Base-by-base conservation (phyloP, 345 rosid species). In the Raphanus sativus region DNA sequence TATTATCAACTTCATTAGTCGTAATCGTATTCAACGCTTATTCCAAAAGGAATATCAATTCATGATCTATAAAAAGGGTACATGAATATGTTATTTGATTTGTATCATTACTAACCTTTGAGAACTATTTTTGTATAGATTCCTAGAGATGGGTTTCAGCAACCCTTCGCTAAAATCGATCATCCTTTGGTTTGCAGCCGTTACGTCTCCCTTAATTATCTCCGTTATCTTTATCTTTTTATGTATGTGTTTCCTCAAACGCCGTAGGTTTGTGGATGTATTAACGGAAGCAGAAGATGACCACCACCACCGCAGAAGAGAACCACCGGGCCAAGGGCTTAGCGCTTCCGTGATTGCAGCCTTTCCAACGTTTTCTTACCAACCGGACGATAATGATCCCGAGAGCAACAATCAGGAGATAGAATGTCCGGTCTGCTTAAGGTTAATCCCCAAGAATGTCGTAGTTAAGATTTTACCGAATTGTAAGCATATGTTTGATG, bases 401-500 rank as follows among this genome's bases (percentile, higher is more conserved):
- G 71, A 77, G 75, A 70, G 75, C 66, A 77, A 77, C 5, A 63
- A 25, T 77, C 67, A 65, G 24, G 81, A 38, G 62, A 71, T 77
- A 33, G 81, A 77, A 15, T 78, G 82, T 62, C 77, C 82, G 29
- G 78, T 79, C 67, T 79, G 82, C 65, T 62, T 79, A 68, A 69
- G 82, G 45, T 13, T 67, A 28, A 67, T 79, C 1, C 36, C 74
- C 7, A 62, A 62, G 65, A 73, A 73, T 36, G 70, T 17, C 2
- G 77, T 73, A 25, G 54, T 78, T 25, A 78, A 73, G 62, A 69
- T 78, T 59, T 73, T 73, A 60, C 82, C 77, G 8, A 78, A 78
- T 36, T 78, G 82, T 78, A 73, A 5, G 73, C 82, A 78, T 15
- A 78, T 78, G 77, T 78, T 78, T 67, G 77, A 78, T 67, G 78